Percentiles rank a stretch among this genome's conserved stretches.
Evolutionary conservation across 768 basidiomycete genomes (phyloP).

Genomic region (Termitomyces bulborhizus): DNA sequence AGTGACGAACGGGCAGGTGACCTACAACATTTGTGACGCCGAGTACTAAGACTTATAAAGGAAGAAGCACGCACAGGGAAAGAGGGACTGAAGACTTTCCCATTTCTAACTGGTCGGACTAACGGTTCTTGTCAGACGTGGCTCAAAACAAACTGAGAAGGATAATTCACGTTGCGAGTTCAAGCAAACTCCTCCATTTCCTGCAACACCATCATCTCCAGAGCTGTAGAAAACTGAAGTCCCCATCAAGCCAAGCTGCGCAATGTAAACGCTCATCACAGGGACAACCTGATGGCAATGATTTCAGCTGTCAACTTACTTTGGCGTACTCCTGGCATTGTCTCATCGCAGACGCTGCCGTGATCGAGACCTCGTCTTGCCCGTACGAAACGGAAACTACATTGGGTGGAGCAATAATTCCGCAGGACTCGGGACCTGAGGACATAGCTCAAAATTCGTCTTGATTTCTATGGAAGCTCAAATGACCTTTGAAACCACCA

Average conservation of each 20-base stretch:
- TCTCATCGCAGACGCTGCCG: slow-evolving; percentile 32
- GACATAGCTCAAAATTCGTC: not conserved
- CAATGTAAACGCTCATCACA: not conserved
- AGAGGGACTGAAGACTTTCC: slow-evolving; percentile 20
- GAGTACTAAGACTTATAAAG: not conserved
- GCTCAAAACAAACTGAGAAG: not conserved
- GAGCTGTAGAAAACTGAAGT: slow-evolving; percentile 52
- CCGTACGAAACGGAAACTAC: slow-evolving; percentile 38
- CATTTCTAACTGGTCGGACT: slow-evolving; percentile 19
- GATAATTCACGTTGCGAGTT: slow-evolving; percentile 32
- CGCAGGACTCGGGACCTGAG: slow-evolving; percentile 30
- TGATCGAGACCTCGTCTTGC: slow-evolving; percentile 36
- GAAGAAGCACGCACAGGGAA: slow-evolving; percentile 15
- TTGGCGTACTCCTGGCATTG: slow-evolving; percentile 45
- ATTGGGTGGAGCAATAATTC: slow-evolving; percentile 33
- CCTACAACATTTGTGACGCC: slow-evolving; percentile 14
- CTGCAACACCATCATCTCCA: slow-evolving; percentile 35
- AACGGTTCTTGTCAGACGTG: not conserved
- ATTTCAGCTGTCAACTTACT: slow-evolving; percentile 8
- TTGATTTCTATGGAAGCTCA: not conserved
- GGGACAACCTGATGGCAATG: not conserved
- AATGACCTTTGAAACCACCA: slow-evolving; percentile 12
- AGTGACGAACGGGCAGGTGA: slow-evolving; percentile 43
- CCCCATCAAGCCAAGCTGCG: slow-evolving; percentile 51
- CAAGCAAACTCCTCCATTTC: slow-evolving; percentile 23